phyloP scores from a whole-genome alignment of 2,329 filamentous ascomycete genomes.

The Aureobasidium sp. region DNA sequence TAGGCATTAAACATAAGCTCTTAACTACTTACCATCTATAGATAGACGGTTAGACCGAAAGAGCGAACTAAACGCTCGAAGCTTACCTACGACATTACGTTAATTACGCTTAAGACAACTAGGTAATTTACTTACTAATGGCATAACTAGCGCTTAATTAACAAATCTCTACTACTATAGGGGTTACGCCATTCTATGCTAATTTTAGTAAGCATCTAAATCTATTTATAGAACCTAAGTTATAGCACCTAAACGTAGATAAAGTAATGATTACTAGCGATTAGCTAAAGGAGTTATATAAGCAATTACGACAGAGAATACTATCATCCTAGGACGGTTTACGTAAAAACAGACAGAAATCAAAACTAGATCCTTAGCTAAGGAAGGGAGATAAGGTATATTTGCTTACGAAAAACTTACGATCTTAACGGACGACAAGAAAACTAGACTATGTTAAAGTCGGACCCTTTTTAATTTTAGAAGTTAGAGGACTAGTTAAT shows the following conservation, averaged over 20 bases:
- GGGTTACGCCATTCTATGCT: slow-evolving; percentile 18
- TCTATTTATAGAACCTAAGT: not conserved
- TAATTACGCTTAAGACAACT: slow-evolving; percentile 20
- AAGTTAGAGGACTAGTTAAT: slow-evolving; percentile 7
- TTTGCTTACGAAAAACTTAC: slow-evolving; percentile 14
- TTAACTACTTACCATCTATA: slow-evolving; percentile 23
- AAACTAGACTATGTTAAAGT: slow-evolving; percentile 17
- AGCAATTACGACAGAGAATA: slow-evolving; percentile 2
- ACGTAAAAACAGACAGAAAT: not conserved
- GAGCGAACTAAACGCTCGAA: slow-evolving; percentile 21
- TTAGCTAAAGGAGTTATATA: slow-evolving; percentile 7
- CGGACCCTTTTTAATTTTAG: slow-evolving; percentile 15
- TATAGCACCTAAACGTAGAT: slow-evolving; percentile 4
- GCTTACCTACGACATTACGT: slow-evolving; percentile 20
- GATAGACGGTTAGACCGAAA: slow-evolving; percentile 23
- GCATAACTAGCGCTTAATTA: slow-evolving; percentile 22
- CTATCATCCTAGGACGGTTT: slow-evolving; percentile 7
- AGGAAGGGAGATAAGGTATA: slow-evolving; percentile 18
- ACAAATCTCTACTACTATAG: slow-evolving; percentile 13
- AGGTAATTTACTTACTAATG: slow-evolving; percentile 17
- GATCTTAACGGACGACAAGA: slow-evolving; percentile 12
- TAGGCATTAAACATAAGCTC: slow-evolving; percentile 19
- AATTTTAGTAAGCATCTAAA: slow-evolving; percentile 15
- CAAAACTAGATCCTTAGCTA: slow-evolving; percentile 13
- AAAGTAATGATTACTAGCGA: not conserved